These are phyloP conservation scores for Thraustochytrium sp. DNA, from an alignment of 352 stramenopile genomes.

Conservation along the genomic window DNA sequence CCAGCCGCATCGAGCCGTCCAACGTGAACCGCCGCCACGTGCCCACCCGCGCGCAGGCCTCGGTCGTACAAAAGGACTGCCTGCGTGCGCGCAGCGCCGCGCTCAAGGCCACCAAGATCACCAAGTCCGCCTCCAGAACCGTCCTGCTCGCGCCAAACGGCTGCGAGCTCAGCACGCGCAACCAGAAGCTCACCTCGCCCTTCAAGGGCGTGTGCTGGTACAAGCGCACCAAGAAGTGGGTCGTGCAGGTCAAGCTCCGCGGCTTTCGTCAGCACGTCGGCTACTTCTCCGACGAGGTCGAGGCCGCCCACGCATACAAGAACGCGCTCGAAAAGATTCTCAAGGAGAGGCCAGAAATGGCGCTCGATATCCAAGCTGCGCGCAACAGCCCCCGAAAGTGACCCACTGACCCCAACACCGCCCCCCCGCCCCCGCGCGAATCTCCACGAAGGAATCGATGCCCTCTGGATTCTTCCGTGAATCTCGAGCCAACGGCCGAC, in stretches of 20 bases:
- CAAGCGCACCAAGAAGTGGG: constrained; percentile 42
- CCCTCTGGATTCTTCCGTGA: too few species aligned
- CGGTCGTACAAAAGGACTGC: constrained; percentile 3
- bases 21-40: not conserved
- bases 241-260: constrained; percentile 37
- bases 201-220: constrained; percentile 43
- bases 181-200: not conserved
- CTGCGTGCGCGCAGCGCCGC: not conserved
- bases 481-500: too few species aligned
- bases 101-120: not conserved
- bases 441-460: too few species aligned
- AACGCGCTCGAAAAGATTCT: not conserved
- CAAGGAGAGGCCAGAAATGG: not conserved
- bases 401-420: not conserved
- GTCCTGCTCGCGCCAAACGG: not conserved
- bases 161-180: constrained; percentile 6
- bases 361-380: not conserved
- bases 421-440: too few species aligned
- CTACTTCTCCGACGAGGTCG: constrained; percentile 18
- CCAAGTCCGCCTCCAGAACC: not conserved
- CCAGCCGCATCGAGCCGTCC: not conserved
- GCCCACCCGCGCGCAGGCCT: not conserved
- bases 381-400: not conserved
- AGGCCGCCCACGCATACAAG: constrained; percentile 13
- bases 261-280: not conserved